These are phyloP conservation scores for Neonectria sp. DNA, from an alignment of 2,329 filamentous ascomycete species.

Conservation along the genomic window DNA sequence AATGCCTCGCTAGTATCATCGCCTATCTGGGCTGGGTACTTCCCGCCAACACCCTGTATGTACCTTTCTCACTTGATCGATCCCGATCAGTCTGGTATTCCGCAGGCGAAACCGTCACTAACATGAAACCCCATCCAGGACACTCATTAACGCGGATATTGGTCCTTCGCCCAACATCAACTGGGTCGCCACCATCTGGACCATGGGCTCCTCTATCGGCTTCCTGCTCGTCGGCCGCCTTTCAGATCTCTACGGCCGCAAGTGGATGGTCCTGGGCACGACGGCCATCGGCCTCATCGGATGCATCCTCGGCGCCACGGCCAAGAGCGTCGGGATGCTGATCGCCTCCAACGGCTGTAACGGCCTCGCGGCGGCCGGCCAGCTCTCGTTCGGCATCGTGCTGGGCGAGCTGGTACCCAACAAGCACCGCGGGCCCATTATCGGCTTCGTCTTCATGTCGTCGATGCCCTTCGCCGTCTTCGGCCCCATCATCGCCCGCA, in stretches of 20 bases:
- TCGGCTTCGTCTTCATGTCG: conserved; percentile 56
- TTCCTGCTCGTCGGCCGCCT: conserved; percentile 60
- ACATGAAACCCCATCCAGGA: conserved; percentile 21
- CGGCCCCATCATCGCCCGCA: conserved; percentile 63
- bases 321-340: conserved; percentile 53
- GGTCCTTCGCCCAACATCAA: conserved; percentile 50
- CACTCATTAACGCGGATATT: conserved; percentile 52
- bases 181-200: conserved; percentile 56
- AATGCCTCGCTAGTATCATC: conserved; percentile 52
- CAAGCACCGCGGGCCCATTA: conserved; percentile 55
- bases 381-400: conserved; percentile 59
- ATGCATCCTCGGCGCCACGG: conserved; percentile 54
- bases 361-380: conserved; percentile 57
- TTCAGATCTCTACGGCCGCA: conserved; percentile 60
- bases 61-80: not conserved
- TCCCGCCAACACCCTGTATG: conserved; percentile 54
- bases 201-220: conserved; percentile 56
- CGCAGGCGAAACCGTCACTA: not conserved
- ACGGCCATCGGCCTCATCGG: conserved; percentile 54
- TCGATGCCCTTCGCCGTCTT: conserved; percentile 59
- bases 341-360: conserved; percentile 57
- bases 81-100: no score
- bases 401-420: conserved; percentile 62
- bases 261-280: conserved; percentile 56
- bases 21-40: conserved; percentile 55